Evolutionary conservation across 2,329 filamentous ascomycete species (phyloP).

Genomic region (Claviceps arundinis): DNA sequence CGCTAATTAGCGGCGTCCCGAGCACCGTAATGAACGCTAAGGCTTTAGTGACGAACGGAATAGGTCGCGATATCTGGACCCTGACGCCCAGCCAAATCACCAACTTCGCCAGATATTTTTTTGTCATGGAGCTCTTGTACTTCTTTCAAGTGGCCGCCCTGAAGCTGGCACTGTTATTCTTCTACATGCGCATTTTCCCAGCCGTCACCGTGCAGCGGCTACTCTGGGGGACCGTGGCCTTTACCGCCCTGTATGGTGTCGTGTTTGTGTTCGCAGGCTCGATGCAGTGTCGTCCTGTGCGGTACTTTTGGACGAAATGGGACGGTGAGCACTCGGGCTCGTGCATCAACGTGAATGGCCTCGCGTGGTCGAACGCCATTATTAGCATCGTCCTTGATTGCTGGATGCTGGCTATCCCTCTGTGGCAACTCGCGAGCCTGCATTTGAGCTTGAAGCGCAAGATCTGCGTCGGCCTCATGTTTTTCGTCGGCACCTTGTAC

Average conservation of each 20-base stretch:
- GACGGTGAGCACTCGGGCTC: conserved; percentile 20
- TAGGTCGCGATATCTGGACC: conserved; percentile 19
- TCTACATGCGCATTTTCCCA: conserved; percentile 28
- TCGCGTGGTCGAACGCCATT: conserved; percentile 25
- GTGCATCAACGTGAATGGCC: conserved; percentile 24
- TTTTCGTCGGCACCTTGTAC: conserved; percentile 25
- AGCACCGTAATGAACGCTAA: conserved; percentile 15
- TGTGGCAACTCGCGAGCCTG: conserved; percentile 21
- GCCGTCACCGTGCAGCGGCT: conserved; percentile 13
- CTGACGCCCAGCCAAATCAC: conserved; percentile 4
- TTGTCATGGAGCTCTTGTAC: conserved; percentile 22
- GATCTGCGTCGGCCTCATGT: conserved; percentile 24
- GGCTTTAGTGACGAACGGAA: conserved; percentile 9
- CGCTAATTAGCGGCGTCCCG: conserved; percentile 16
- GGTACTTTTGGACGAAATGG: conserved; percentile 27
- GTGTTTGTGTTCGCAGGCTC: conserved; percentile 18
- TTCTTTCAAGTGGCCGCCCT: conserved; percentile 13
- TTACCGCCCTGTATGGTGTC: conserved; percentile 16
- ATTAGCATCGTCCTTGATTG: conserved; percentile 27
- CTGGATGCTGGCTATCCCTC: conserved; percentile 24
- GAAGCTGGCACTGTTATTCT: conserved; percentile 26
- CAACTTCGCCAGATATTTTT: conserved; percentile 15
- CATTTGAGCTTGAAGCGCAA: conserved; percentile 23
- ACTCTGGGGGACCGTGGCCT: conserved; percentile 17
- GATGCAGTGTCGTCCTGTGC: conserved; percentile 24